A percentile compares a stretch with the other conserved stretches of the same genome.
Evolutionary conservation across 257 asterid species (phyloP).

Genomic region (Plantago major): DNA sequence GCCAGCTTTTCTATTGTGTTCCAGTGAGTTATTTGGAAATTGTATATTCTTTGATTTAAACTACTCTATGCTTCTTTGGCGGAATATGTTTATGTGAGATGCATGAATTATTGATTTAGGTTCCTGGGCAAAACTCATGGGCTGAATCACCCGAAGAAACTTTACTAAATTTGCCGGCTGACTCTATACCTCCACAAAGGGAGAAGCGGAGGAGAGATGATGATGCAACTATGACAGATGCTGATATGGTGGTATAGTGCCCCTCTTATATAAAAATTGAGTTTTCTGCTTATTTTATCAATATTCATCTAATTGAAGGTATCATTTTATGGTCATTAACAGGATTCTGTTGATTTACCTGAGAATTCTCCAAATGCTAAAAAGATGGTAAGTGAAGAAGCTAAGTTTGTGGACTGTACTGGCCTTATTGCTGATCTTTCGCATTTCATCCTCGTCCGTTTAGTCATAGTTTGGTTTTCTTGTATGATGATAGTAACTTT

Average conservation of each 20-base stretch:
- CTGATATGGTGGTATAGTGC: constrained; percentile 45
- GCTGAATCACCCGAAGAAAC: constrained; percentile 42
- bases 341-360: constrained; percentile 41
- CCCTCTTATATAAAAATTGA: neutral
- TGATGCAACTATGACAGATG: constrained; percentile 40
- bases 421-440: too few species aligned
- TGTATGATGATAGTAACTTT: neutral
- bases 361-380: constrained; percentile 55
- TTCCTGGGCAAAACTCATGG: constrained; percentile 88
- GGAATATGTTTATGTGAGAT: neutral
- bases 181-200: constrained; percentile 38
- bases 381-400: constrained; percentile 52
- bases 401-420: constrained; percentile 3
- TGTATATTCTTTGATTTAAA: too few species aligned
- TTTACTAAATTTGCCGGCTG: constrained; percentile 18
- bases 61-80: neutral
- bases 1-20: constrained; percentile 69
- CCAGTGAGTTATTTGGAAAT: constrained; percentile 48
- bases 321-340: constrained; percentile 22
- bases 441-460: neutral
- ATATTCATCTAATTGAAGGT: neutral
- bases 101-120: constrained; percentile 36
- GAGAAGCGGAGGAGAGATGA: constrained; percentile 84
- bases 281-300: too few species aligned
- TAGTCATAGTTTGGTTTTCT: neutral